Evolutionary conservation across 371 early-diverging fungal species (phyloP).

Genomic region (Entomophthora muscae): DNA sequence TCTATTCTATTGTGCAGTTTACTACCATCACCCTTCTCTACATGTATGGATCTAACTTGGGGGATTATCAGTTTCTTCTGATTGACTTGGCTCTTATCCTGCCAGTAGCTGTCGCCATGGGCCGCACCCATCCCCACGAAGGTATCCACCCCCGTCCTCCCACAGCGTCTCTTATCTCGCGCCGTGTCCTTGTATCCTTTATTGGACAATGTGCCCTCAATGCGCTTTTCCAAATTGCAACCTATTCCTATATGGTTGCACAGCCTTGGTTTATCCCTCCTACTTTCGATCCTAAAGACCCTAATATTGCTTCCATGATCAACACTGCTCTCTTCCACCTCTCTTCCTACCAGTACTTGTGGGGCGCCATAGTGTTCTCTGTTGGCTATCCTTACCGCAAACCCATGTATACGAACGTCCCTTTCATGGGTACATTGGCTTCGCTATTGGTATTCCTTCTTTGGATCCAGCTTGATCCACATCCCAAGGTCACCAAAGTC

Average conservation of each 20-base stretch:
- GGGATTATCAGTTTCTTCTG: slow-evolving; percentile 85
- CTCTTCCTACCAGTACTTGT: slow-evolving; percentile 82
- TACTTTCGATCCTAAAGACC: slow-evolving; percentile 39
- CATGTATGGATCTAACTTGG: slow-evolving; percentile 64
- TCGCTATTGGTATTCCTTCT: not conserved
- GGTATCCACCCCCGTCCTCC: slow-evolving; percentile 60
- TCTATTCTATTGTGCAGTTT: slow-evolving; percentile 77
- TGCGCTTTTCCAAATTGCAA: slow-evolving; percentile 47
- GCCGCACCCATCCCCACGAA: slow-evolving; percentile 65
- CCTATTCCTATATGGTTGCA: slow-evolving; percentile 45
- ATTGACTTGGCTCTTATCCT: slow-evolving; percentile 78
- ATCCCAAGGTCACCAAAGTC: not conserved
- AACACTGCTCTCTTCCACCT: slow-evolving; percentile 79
- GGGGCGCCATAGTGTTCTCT: slow-evolving; percentile 77
- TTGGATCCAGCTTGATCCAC: not conserved
- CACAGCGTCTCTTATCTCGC: slow-evolving; percentile 80
- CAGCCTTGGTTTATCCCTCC: slow-evolving; percentile 54
- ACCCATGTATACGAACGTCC: slow-evolving; percentile 57
- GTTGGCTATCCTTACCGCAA: slow-evolving; percentile 88
- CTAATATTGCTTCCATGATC: slow-evolving; percentile 56
- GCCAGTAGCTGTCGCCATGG: slow-evolving; percentile 80
- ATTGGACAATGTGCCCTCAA: slow-evolving; percentile 75
- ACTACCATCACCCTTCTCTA: slow-evolving; percentile 78
- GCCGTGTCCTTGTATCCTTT: slow-evolving; percentile 74
- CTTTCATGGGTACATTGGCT: not conserved